Percentiles rank a stretch among this genome's conserved stretches.
phyloP scores from a whole-genome alignment of 257 asterid species.

The Solanum corneliomulleri region DNA sequence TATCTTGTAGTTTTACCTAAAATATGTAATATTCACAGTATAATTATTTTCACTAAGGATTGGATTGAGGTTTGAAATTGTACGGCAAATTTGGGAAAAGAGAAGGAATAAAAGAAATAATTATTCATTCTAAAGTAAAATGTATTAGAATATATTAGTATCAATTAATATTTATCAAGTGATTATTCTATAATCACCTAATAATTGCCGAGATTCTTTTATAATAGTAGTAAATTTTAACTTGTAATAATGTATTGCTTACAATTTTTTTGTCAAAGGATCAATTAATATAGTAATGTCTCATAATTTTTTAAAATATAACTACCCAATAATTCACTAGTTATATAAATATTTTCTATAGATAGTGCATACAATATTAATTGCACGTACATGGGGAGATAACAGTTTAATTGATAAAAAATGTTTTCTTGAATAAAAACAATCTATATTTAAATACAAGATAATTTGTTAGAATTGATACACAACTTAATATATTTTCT shows the following conservation, averaged over 20 bases:
- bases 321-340: not conserved
- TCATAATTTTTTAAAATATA: not conserved
- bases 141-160: not conserved
- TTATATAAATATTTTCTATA: not conserved
- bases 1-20: not conserved
- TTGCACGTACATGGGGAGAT: not conserved
- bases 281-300: not conserved
- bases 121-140: not conserved
- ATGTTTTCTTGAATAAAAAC: not conserved
- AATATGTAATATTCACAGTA: not conserved
- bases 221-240: not conserved
- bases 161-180: not conserved
- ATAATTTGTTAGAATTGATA: not conserved
- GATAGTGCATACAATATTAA: not conserved
- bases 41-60: not conserved
- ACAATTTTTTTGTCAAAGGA: not conserved
- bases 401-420: not conserved
- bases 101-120: not conserved
- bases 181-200: not conserved
- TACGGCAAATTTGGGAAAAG: not conserved
- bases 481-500: rapidly evolving
- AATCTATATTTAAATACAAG: not conserved
- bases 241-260: not conserved
- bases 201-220: not conserved
- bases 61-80: not conserved